Base-by-base conservation (phyloP, 495 filamentous ascomycete species). In the Aspergillus coremiiformis region DNA sequence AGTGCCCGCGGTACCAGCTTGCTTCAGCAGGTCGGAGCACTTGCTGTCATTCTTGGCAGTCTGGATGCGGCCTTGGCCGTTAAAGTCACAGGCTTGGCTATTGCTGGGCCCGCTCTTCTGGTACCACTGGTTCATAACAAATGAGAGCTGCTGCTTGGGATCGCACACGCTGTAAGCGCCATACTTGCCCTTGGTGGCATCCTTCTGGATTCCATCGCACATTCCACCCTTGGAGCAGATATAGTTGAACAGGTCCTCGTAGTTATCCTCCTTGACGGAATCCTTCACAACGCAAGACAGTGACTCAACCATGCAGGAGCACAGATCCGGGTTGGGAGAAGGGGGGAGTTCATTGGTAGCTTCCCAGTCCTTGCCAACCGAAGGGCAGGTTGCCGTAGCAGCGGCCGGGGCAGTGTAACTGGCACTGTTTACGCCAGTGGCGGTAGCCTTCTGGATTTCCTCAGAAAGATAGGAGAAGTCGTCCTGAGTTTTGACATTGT, bases 81-180 rank as follows among this genome's bases (percentile, higher is more conserved):
- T 69, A 74, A 96, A 98, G 72, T 84, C 78, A 64, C 93, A 98
- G 26, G 86, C 82, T 42, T 68, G 61, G 42, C 64, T 61, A 49
- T 70, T 74, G 42, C 67, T 66, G 48, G 32, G n/a, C 11, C 58
- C 57, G 68, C 85, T 80, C 58, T 70, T 68, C 49, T 81, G 65
- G 74, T 90, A 93, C 80, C 94, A 98, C 50, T 69, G 64, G 73
- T 95, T 82, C 64, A 97, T 82, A 47, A 84, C 89, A 65, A 82
- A 95, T 37, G 80, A 84, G 23, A 97, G 82, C 72, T 90, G 79
- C 70, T 96, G 78, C 55, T 75, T 79, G 58, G 81, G 44, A 56
- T 76, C 80, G 78, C 93, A 98, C 83, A 95, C 93, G 66, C 83
- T 83, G 75, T 90, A 97, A 12, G 89, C 83, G 27, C 93, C 93